Conservation (phyloP, 2,329 filamentous ascomycete species). For the Gremmenia infestans region DNA sequence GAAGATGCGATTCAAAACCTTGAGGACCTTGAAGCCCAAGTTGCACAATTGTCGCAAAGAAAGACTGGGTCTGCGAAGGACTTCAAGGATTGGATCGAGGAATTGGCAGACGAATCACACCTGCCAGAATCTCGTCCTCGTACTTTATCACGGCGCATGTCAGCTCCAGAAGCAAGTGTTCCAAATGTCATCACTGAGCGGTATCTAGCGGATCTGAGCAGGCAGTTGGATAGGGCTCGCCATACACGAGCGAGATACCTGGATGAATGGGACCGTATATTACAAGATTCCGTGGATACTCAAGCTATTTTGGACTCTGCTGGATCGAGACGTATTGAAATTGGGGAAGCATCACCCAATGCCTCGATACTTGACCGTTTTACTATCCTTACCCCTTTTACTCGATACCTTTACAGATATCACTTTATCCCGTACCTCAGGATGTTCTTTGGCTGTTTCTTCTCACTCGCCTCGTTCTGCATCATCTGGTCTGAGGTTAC, state of each 20-base stretch:
- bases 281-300: conserved; percentile 67
- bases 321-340: conserved; percentile 74
- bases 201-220: conserved; percentile 84
- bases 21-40: conserved; percentile 76
- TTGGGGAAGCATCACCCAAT: conserved; percentile 54
- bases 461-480: conserved; percentile 70
- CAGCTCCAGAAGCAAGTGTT: conserved; percentile 44
- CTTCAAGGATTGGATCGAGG: conserved; percentile 94
- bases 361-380: conserved; percentile 49
- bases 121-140: conserved; percentile 57
- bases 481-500: conserved; percentile 94
- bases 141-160: conserved; percentile 36
- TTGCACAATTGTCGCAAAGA: conserved; percentile 70
- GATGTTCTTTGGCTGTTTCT: conserved; percentile 58
- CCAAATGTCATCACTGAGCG: conserved; percentile 87
- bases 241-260: conserved; percentile 80
- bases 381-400: conserved; percentile 70
- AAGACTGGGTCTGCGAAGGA: conserved; percentile 72
- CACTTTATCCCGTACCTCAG: conserved; percentile 66
- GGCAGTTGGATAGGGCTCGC: conserved; percentile 73
- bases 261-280: conserved; percentile 78
- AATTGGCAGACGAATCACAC: conserved; percentile 73
- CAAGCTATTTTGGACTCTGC: conserved; percentile 82
- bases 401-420: conserved; percentile 73
- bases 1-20: conserved; percentile 76